These are phyloP conservation scores for Septoria linicola DNA, from an alignment of 2,329 filamentous ascomycete genomes.

Conservation along the genomic window DNA sequence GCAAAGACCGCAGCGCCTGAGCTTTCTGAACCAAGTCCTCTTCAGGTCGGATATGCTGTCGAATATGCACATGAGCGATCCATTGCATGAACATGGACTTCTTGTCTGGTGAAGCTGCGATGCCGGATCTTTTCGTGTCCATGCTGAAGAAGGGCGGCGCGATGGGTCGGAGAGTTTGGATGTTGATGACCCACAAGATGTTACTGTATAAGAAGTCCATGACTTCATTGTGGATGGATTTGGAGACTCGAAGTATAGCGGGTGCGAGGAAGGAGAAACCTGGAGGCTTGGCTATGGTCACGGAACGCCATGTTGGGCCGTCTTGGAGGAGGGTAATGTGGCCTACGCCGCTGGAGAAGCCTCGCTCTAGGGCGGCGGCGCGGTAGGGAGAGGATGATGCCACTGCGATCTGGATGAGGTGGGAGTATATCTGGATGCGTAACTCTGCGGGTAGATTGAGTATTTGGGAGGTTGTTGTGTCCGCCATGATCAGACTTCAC, in stretches of 20 bases:
- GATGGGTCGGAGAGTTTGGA: slow-evolving; percentile 6
- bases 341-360: slow-evolving; percentile 9
- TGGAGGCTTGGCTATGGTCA: slow-evolving; percentile 18
- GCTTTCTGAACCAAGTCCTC: slow-evolving; percentile 18
- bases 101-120: slow-evolving; percentile 1
- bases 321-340: slow-evolving; percentile 11
- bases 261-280: slow-evolving; percentile 7
- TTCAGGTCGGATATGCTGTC: slow-evolving; percentile 19
- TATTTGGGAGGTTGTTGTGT: background rate
- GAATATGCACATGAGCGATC: slow-evolving; percentile 16
- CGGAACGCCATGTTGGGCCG: slow-evolving; percentile 11
- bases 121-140: too few relatives aligned
- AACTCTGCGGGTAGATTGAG: slow-evolving; percentile 14
- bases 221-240: slow-evolving; percentile 15
- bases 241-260: slow-evolving; percentile 15
- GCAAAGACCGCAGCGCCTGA: slow-evolving; percentile 6
- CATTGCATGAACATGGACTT: slow-evolving; percentile 18
- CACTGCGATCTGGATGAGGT: too few relatives aligned
- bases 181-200: slow-evolving; percentile 21
- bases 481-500: too few relatives aligned
- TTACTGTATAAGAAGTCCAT: slow-evolving; percentile 15
- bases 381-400: slow-evolving; percentile 2
- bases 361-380: slow-evolving; percentile 8
- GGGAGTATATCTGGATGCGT: slow-evolving; percentile 12
- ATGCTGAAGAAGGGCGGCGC: too few relatives aligned